Base-by-base conservation (phyloP, 2,329 filamentous ascomycete species). In the Nigrospora oryzae region DNA sequence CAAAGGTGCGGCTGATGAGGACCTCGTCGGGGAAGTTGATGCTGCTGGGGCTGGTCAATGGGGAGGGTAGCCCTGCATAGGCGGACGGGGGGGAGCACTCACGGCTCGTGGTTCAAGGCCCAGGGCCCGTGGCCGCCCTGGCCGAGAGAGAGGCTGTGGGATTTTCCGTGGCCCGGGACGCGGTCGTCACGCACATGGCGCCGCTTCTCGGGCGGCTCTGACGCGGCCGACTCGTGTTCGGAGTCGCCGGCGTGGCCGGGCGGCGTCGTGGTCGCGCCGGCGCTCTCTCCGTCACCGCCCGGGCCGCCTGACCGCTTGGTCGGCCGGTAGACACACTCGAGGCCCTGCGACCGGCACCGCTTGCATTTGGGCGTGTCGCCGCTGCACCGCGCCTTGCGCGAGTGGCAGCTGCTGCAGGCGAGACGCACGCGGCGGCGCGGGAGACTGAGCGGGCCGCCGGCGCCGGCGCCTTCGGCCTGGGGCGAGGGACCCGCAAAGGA, bases 381-480 rank as follows among this genome's bases (percentile, higher is more conserved):
- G 43, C 71, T 78, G 61, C 76, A 80, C 40, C 75, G 66, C 30
- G 76, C 76, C 55, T 80, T 80, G 52, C 75, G 67, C 32, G 73
- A 71, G 50, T 80, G 76, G 57, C 76, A 80, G 54, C 70, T 76
- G 53, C 73, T 66, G 52, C 76, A 80, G 28, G 76, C 76, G 57
- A 77, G 69, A 38, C 75, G 69, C 37, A 77, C 76, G 17, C 76
- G 73, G 34, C 75, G 69, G 36, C 74, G 64, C 7, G 75, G 71
- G 42, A 76, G 56, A 69, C 66, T 38, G 65, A 42, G 16, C 55
- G 59, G 28, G 34, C 30, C 56, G 12, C 67, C 65, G 30, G 65
- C 52, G 44, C 64, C 56, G 43, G 61, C 59, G 44, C 52, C 51
- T 44, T 61, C 59, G 47, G 49, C 55, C 49, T 60, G 61, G 19